Evolutionary conservation across 1,284 basidiomycete species (phyloP).

Genomic region (Clitocybe nebularis): DNA sequence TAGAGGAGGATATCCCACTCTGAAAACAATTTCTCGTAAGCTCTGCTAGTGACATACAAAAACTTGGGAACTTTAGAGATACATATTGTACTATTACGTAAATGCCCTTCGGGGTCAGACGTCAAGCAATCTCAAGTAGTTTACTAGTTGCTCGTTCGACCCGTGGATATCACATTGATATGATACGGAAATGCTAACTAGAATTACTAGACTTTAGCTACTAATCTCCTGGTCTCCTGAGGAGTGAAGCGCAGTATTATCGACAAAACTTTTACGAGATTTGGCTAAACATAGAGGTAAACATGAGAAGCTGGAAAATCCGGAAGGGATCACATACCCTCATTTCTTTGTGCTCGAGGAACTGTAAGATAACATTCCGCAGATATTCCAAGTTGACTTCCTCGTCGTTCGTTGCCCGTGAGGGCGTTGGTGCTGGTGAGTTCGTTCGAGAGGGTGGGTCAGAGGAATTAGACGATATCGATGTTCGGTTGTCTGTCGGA

Average conservation of each 20-base stretch:
- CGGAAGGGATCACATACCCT: conserved; percentile 23
- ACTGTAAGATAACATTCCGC: conserved; percentile 91
- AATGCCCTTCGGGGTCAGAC: too few relatives aligned
- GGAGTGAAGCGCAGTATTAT: conserved; percentile 93
- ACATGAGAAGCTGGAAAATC: background rate
- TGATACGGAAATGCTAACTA: too few relatives aligned
- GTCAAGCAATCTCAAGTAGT: too few relatives aligned
- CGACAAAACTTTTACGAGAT: conserved; percentile 84
- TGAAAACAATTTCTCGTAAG: conserved; percentile 70
- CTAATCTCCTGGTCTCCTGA: conserved; percentile 82
- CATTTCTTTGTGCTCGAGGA: conserved; percentile 49
- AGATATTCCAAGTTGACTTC: conserved; percentile 95
- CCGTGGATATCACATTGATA: too few relatives aligned
- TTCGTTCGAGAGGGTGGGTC: conserved; percentile 36
- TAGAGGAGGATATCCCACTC: conserved; percentile 54
- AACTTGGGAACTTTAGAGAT: too few relatives aligned
- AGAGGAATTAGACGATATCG: conserved; percentile 41
- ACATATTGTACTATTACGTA: too few relatives aligned
- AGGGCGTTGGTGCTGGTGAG: conserved; percentile 39
- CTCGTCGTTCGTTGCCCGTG: conserved; percentile 57
- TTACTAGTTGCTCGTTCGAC: too few relatives aligned
- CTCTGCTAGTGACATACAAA: conserved; percentile 61
- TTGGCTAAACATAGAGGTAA: conserved; percentile 52
- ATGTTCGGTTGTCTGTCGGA: conserved; percentile 33
- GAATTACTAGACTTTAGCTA: conserved; percentile 59